phyloP scores from a whole-genome alignment of 2,329 filamentous ascomycete species.

The Westerdykella aurantiaca region DNA sequence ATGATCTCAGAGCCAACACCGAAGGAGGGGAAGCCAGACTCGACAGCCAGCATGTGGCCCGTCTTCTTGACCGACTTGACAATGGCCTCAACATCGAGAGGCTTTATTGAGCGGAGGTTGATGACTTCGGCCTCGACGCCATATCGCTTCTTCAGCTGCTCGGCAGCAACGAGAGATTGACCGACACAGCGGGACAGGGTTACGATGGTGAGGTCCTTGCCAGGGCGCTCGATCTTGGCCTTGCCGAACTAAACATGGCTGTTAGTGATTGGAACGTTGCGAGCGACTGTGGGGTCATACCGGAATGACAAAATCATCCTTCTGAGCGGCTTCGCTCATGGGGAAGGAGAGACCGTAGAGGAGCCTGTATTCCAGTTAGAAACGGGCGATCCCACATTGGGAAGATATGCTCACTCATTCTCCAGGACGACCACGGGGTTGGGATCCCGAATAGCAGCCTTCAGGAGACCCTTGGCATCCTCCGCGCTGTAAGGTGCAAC shows the following conservation, averaged over 20 bases:
- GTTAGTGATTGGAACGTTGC: background rate
- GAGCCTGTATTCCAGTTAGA: slow-evolving; percentile 46
- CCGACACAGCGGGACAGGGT: slow-evolving; percentile 92
- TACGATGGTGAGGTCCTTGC: slow-evolving; percentile 95
- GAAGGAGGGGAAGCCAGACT: slow-evolving; percentile 94
- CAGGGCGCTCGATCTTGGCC: slow-evolving; percentile 95
- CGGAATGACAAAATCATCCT: slow-evolving; percentile 92
- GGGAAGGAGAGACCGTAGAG: slow-evolving; percentile 92
- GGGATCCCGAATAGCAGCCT: slow-evolving; percentile 95
- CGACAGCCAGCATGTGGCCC: slow-evolving; percentile 79
- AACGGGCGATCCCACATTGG: background rate
- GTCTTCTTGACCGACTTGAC: slow-evolving; percentile 99
- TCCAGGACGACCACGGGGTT: slow-evolving; percentile 78
- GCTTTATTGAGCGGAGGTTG: slow-evolving; percentile 97
- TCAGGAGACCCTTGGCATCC: slow-evolving; percentile 95
- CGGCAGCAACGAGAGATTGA: slow-evolving; percentile 80
- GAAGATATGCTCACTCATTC: slow-evolving; percentile 41
- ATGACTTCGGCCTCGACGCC: slow-evolving; percentile 93
- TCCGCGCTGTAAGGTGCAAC: slow-evolving; percentile 94
- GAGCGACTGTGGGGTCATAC: slow-evolving; percentile 28
- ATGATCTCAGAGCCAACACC: slow-evolving; percentile 91
- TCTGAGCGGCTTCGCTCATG: slow-evolving; percentile 95
- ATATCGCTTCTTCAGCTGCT: slow-evolving; percentile 92
- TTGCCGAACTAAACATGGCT: slow-evolving; percentile 65
- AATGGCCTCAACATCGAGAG: slow-evolving; percentile 89